phyloP scores from a whole-genome alignment of 306 rosid genomes.

The Abrus precatorius region DNA sequence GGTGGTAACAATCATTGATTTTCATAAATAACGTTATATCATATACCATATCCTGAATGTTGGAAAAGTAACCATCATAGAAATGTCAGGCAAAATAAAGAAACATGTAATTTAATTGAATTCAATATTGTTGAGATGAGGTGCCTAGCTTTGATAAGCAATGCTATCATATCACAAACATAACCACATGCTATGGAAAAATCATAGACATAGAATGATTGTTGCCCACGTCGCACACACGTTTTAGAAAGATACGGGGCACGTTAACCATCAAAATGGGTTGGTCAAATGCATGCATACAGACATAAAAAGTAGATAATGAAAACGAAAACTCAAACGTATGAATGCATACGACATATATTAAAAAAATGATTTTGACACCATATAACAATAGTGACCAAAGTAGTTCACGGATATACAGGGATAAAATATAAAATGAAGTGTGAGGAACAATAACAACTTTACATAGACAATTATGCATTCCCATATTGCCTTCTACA shows the following conservation, averaged over 20 bases:
- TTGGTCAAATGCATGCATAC: constrained; percentile 49
- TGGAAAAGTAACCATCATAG: constrained; percentile 48
- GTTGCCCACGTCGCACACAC: constrained; percentile 51
- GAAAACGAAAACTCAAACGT: constrained; percentile 13
- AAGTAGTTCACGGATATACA: neutral
- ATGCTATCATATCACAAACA: constrained; percentile 38
- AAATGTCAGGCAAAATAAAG: constrained; percentile 46
- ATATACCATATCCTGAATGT: constrained; percentile 47
- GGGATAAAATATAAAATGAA: constrained; percentile 14
- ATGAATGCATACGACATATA: constrained; percentile 2
- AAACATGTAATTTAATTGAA: constrained; percentile 19
- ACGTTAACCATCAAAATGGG: constrained; percentile 40
- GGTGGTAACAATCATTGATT: constrained; percentile 53
- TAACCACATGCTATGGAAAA: constrained; percentile 51
- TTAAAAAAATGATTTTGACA: constrained; percentile 4
- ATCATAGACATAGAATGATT: constrained; percentile 45
- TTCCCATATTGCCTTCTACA: constrained; percentile 13
- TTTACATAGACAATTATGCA: constrained; percentile 22
- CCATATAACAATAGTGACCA: constrained; percentile 11
- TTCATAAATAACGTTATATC: constrained; percentile 31
- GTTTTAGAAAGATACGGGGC: constrained; percentile 48
- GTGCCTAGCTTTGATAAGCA: constrained; percentile 44
- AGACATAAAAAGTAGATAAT: constrained; percentile 24
- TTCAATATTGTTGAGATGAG: constrained; percentile 38
- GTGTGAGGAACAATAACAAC: constrained; percentile 19